Conservation (phyloP, 306 rosid genomes). For the Glycine soja region DNA sequence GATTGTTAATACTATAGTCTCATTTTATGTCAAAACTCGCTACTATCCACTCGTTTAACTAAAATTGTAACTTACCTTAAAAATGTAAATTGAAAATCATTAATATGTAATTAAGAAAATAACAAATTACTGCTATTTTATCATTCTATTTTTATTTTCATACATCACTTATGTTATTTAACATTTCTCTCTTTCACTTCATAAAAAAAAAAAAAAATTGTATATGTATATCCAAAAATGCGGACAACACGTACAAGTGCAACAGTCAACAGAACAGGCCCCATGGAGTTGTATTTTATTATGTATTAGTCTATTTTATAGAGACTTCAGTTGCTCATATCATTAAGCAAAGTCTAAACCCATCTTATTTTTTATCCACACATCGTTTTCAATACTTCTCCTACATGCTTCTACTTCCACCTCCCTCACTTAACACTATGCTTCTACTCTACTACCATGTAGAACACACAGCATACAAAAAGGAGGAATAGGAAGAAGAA, state of each 20-base stretch:
- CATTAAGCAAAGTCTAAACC: slow-evolving; percentile 31
- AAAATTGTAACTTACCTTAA: background rate
- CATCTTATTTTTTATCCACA: background rate
- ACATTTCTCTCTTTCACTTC: background rate
- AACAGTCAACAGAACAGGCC: slow-evolving; percentile 30
- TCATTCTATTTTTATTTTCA: background rate
- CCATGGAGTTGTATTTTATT: slow-evolving; percentile 29
- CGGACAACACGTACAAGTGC: background rate
- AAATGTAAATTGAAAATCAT: background rate
- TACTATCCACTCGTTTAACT: background rate
- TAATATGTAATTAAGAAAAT: background rate
- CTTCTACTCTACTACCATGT: background rate
- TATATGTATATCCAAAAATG: background rate
- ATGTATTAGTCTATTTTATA: slow-evolving; percentile 36
- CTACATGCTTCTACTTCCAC: background rate
- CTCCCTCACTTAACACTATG: background rate
- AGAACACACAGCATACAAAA: slow-evolving; percentile 1
- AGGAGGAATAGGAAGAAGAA: background rate
- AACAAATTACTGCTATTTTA: background rate
- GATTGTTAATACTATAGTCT: background rate
- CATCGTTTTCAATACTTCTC: slow-evolving; percentile 36
- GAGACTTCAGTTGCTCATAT: slow-evolving; percentile 3
- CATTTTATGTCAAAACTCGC: background rate
- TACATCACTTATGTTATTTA: background rate
- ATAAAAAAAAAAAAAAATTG: background rate